Percentiles rank a stretch among this genome's conserved stretches.
phyloP scores from a whole-genome alignment of 306 rosid genomes.

The Crataegus laevigata region DNA sequence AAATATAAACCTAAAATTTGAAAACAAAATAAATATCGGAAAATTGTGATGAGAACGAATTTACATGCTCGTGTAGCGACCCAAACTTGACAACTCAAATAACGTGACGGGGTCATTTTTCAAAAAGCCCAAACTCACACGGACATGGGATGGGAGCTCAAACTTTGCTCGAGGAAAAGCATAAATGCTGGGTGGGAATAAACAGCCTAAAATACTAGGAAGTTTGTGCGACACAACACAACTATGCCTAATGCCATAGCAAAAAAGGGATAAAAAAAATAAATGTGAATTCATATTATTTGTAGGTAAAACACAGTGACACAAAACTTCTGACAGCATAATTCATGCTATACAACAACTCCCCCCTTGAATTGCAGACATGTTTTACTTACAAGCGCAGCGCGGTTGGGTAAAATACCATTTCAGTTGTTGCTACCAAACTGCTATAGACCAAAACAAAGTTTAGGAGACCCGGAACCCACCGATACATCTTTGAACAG shows the following conservation, averaged over 20 bases:
- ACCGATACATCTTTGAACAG: background rate
- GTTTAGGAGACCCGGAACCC: background rate
- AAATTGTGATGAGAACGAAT: background rate
- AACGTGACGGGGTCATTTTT: background rate
- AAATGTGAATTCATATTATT: background rate
- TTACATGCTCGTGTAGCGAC: background rate
- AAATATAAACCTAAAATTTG: too few species aligned
- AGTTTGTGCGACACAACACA: too few species aligned
- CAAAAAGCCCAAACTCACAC: background rate
- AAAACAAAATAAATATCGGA: too few species aligned
- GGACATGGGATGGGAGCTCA: background rate
- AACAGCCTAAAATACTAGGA: too few species aligned
- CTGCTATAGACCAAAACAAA: conserved; percentile 10
- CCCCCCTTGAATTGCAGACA: background rate
- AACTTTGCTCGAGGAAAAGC: background rate
- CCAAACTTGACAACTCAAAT: background rate
- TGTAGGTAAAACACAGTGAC: background rate
- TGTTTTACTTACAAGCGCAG: background rate
- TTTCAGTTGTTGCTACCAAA: conserved; percentile 3
- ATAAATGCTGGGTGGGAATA: too few species aligned
- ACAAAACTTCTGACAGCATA: background rate
- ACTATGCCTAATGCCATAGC: background rate
- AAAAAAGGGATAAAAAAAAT: background rate
- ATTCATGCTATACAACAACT: background rate
- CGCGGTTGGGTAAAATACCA: background rate